Conservation (phyloP, 2,329 filamentous ascomycete species). For the Calonectria leucothoes region DNA sequence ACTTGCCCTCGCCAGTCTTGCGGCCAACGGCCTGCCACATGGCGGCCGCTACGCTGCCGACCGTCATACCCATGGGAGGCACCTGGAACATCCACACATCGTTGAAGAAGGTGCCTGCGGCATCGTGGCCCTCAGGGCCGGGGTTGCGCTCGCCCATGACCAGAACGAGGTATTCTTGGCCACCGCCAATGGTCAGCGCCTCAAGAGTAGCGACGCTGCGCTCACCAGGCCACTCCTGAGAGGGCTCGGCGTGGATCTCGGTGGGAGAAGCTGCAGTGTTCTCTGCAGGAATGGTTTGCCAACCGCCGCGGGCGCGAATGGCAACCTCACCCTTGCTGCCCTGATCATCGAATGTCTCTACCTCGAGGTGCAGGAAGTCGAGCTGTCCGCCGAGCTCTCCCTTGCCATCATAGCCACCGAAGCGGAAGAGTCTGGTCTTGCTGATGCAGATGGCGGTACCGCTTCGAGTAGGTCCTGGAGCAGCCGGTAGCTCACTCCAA, state of each 20-base stretch:
- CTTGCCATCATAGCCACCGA: slow-evolving; percentile 82
- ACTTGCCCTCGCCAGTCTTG: slow-evolving; percentile 68
- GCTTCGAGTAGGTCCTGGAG: slow-evolving; percentile 74
- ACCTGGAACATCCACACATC: slow-evolving; percentile 76
- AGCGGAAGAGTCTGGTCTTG: slow-evolving; percentile 76
- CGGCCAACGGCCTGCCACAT: slow-evolving; percentile 64
- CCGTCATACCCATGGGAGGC: slow-evolving; percentile 64
- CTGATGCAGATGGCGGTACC: slow-evolving; percentile 75
- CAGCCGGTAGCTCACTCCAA: slow-evolving; percentile 77
- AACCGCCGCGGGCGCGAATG: slow-evolving; percentile 62
- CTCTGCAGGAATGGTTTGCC: slow-evolving; percentile 63
- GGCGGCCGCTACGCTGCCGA: slow-evolving; percentile 67
- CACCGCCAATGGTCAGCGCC: slow-evolving; percentile 67
- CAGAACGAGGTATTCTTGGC: slow-evolving; percentile 72
- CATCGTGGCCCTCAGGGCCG: slow-evolving; percentile 60
- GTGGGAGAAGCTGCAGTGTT: slow-evolving; percentile 47
- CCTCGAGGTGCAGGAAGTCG: slow-evolving; percentile 71
- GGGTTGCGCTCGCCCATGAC: slow-evolving; percentile 68
- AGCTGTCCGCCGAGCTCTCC: slow-evolving; percentile 77
- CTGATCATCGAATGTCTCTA: slow-evolving; percentile 67
- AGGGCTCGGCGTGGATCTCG: slow-evolving; percentile 49
- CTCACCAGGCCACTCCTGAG: slow-evolving; percentile 61
- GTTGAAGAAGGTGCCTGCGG: slow-evolving; percentile 64
- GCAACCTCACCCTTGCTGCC: slow-evolving; percentile 61
- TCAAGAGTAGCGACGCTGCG: slow-evolving; percentile 67